Evolutionary conservation across 169 alveolate species (phyloP).

Genomic region (Fabrea salina): DNA sequence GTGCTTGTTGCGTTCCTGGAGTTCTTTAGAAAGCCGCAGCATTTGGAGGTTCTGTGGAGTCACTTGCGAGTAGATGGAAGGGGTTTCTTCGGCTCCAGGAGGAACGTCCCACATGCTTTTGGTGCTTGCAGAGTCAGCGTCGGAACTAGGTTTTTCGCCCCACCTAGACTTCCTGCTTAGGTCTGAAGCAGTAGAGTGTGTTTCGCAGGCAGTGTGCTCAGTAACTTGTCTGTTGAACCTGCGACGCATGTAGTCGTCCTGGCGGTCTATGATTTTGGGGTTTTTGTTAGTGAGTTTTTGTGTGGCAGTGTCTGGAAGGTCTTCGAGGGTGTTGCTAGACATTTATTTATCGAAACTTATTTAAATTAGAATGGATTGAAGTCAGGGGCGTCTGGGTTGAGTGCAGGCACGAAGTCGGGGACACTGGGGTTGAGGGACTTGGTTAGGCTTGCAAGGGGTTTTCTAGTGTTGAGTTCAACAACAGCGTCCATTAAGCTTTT

Average conservation of each 20-base stretch:
- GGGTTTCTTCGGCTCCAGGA: not conserved
- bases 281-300: too few species aligned
- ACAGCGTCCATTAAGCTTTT: too few species aligned
- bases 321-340: too few species aligned
- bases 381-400: too few species aligned
- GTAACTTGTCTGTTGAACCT: not conserved
- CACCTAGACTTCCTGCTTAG: not conserved
- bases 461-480: too few species aligned
- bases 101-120: not conserved
- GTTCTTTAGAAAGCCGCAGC: conserved; percentile 28
- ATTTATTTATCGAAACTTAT: too few species aligned
- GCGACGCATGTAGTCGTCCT: not conserved
- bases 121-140: not conserved
- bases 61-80: not conserved
- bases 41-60: conserved; percentile 29
- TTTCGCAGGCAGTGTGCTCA: not conserved
- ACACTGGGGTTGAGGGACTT: too few species aligned
- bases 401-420: too few species aligned
- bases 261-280: not conserved
- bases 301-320: too few species aligned
- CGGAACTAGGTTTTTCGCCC: not conserved
- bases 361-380: too few species aligned
- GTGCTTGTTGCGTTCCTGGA: conserved; percentile 52
- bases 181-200: not conserved
- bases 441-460: too few species aligned